Conservation (phyloP, 257 asterid genomes). For the Leonotis leonurus region DNA sequence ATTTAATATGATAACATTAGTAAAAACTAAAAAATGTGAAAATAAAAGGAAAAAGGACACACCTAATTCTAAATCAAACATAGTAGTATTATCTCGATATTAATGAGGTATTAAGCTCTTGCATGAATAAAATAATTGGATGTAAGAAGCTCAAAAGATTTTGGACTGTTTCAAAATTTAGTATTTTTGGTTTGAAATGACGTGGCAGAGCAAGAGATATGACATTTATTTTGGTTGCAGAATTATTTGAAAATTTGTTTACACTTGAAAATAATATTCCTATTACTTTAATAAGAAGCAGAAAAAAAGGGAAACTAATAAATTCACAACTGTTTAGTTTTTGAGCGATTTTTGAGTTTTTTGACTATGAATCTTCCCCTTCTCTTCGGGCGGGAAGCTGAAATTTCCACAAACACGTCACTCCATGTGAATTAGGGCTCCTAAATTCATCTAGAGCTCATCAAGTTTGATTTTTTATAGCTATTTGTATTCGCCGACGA, state of each 20-base stretch:
- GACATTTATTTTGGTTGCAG: neutral
- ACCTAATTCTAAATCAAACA: no score
- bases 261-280: slow-evolving; percentile 13
- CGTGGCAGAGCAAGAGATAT: neutral
- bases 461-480: slow-evolving; percentile 12
- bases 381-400: slow-evolving; percentile 74
- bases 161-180: neutral
- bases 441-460: slow-evolving; percentile 14
- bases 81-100: no score
- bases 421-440: slow-evolving; percentile 46
- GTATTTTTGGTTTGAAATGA: neutral
- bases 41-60: no score
- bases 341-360: slow-evolving; percentile 7
- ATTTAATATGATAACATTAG: no score
- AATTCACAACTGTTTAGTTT: neutral
- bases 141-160: neutral
- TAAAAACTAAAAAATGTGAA: no score
- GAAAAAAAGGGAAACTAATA: slow-evolving; percentile 17
- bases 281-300: neutral
- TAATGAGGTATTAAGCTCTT: neutral
- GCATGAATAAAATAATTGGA: neutral
- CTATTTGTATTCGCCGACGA: neutral
- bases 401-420: slow-evolving; percentile 15
- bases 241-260: neutral
- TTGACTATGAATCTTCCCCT: slow-evolving; percentile 17